Evolutionary conservation across 352 stramenopile genomes (phyloP).

Genomic region (Phytophthora tentaculata): DNA sequence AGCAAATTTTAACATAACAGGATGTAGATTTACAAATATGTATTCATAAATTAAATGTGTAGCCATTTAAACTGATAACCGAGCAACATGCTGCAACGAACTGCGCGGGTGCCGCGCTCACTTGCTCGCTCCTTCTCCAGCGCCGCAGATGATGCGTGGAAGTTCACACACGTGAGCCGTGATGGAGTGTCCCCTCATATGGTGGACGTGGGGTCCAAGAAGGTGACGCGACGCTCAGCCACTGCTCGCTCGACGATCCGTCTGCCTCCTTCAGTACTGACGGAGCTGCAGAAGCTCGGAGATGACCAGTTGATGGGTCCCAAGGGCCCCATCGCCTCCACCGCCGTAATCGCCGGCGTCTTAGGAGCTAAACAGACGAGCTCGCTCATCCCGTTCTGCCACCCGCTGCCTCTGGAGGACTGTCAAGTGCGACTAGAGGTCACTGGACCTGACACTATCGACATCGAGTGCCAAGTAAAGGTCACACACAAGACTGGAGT

Average conservation of each 20-base stretch:
- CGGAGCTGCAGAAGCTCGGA: conserved; percentile 55
- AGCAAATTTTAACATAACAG: not conserved
- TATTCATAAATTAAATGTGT: not conserved
- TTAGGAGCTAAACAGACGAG: conserved; percentile 94
- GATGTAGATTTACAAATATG: not conserved
- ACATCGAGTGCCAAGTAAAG: conserved; percentile 87
- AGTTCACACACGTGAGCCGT: conserved; percentile 62
- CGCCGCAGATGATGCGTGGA: conserved; percentile 23
- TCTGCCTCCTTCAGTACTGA: conserved; percentile 84
- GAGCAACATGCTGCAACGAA: not conserved
- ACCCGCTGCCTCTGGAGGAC: conserved; percentile 92
- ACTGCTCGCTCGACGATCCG: conserved; percentile 86
- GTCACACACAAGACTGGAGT: conserved; percentile 95
- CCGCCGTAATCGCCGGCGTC: conserved; percentile 93
- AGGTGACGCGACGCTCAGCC: conserved; percentile 80
- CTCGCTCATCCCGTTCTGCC: conserved; percentile 94
- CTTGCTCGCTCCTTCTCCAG: conserved; percentile 10
- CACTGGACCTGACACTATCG: conserved; percentile 59
- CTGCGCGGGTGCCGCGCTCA: not conserved
- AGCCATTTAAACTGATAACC: not conserved
- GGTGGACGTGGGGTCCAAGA: conserved; percentile 93
- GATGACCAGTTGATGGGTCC: conserved; percentile 57
- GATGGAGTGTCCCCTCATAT: conserved; percentile 72
- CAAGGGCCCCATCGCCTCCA: conserved; percentile 93
- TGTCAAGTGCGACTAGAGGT: conserved; percentile 89